Evolutionary conservation across 1,139 yeast genomes (phyloP).

Genomic region (Geotrichum carabidarum): DNA sequence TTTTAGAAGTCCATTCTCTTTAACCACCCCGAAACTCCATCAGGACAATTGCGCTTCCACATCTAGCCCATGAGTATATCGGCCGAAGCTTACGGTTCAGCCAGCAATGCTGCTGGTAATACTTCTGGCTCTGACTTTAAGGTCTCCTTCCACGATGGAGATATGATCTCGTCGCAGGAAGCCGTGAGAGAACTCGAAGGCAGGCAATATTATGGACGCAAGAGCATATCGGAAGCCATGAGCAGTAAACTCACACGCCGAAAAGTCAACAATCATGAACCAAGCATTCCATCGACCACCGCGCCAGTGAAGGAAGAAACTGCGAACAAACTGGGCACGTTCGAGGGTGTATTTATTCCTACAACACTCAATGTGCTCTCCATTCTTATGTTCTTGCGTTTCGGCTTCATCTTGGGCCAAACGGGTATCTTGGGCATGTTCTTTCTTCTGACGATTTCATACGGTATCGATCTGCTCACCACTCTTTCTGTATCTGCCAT

Average conservation of each 20-base stretch:
- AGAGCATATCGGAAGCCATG: not conserved
- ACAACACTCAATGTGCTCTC: conserved; percentile 71
- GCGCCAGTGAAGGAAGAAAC: not conserved
- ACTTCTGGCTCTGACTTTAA: conserved; percentile 9
- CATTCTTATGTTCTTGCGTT: conserved; percentile 71
- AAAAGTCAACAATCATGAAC: not conserved
- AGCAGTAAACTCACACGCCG: conserved; percentile 5
- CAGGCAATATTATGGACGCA: conserved; percentile 17
- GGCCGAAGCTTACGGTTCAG: not conserved
- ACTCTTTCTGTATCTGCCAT: conserved; percentile 73
- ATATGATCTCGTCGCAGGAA: conserved; percentile 1
- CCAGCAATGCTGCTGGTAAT: not conserved
- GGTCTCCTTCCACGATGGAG: conserved; percentile 7
- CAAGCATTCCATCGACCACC: not conserved
- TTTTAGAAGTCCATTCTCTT: not conserved
- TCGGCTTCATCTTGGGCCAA: conserved; percentile 75
- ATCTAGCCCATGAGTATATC: not conserved
- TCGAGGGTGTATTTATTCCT: conserved; percentile 61
- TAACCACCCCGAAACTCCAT: no score
- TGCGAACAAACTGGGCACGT: conserved; percentile 34
- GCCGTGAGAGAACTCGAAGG: conserved; percentile 15
- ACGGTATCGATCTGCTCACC: conserved; percentile 60
- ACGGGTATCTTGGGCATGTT: conserved; percentile 64
- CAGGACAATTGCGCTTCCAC: no score
- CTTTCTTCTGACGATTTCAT: conserved; percentile 47